A percentile compares a stretch with the other conserved stretches of the same genome.
Evolutionary conservation across 2,329 filamentous ascomycete species (phyloP).

Genomic region (Fusarium drepaniforme): DNA sequence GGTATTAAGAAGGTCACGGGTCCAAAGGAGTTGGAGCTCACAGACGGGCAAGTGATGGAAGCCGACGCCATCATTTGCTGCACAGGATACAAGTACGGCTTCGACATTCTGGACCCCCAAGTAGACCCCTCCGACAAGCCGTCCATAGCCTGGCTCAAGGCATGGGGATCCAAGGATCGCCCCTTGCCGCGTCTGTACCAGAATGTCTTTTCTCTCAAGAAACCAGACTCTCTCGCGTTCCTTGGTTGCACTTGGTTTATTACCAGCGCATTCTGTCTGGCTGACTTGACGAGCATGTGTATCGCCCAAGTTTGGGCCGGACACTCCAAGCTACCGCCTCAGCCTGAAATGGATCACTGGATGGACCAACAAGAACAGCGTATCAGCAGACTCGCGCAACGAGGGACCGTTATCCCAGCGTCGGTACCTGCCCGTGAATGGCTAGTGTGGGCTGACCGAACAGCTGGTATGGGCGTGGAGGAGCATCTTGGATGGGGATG

Average conservation of each 20-base stretch:
- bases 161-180: constrained; percentile 38
- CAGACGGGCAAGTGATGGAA: constrained; percentile 46
- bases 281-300: constrained; percentile 49
- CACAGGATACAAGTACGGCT: constrained; percentile 53
- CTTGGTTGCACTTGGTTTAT: constrained; percentile 41
- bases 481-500: constrained; percentile 55
- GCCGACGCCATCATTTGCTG: constrained; percentile 52
- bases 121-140: constrained; percentile 31
- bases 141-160: constrained; percentile 27
- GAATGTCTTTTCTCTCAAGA: constrained; percentile 57
- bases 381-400: background rate
- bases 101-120: constrained; percentile 38
- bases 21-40: constrained; percentile 42
- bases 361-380: constrained; percentile 17
- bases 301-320: constrained; percentile 44
- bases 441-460: constrained; percentile 43
- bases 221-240: constrained; percentile 57
- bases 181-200: constrained; percentile 54
- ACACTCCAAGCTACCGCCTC: constrained; percentile 47
- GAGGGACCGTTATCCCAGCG: constrained; percentile 39
- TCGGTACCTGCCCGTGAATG: constrained; percentile 39
- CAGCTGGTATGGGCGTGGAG: constrained; percentile 55
- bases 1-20: background rate
- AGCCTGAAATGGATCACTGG: constrained; percentile 49
- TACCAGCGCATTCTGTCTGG: constrained; percentile 40